Percentiles rank a stretch among this genome's conserved stretches.
Conservation (phyloP, 805 yeast species). For the Cephaloascus fragrans region DNA sequence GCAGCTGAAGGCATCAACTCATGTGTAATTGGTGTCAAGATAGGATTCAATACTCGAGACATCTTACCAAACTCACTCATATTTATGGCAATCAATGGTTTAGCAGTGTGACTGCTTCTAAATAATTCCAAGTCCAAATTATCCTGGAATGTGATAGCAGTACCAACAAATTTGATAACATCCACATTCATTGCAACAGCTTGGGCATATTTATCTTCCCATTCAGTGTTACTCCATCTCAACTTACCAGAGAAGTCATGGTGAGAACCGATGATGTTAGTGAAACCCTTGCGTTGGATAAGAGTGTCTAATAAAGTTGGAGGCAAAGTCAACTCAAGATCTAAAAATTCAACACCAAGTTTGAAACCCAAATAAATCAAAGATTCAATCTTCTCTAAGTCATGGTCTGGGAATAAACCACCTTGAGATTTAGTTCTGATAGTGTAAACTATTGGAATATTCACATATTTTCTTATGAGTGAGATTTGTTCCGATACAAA, state of each 20-base stretch:
- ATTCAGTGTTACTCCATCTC: conserved; percentile 61
- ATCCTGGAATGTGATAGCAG: conserved; percentile 54
- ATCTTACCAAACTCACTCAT: conserved; percentile 70
- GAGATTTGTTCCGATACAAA: conserved; percentile 73
- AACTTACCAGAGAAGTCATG: conserved; percentile 60
- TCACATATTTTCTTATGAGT: conserved; percentile 49
- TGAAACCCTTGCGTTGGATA: conserved; percentile 41
- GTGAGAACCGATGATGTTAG: conserved; percentile 74
- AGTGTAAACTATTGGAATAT: conserved; percentile 74
- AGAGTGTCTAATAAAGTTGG: conserved; percentile 41
- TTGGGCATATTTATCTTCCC: conserved; percentile 63
- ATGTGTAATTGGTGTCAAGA: conserved; percentile 82
- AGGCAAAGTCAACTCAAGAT: conserved; percentile 68
- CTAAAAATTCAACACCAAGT: conserved; percentile 73
- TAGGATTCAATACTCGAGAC: conserved; percentile 64
- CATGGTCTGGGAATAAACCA: conserved; percentile 64
- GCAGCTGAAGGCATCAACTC: conserved; percentile 55
- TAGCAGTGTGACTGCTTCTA: conserved; percentile 39
- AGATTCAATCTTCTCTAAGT: conserved; percentile 31
- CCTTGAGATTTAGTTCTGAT: conserved; percentile 75
- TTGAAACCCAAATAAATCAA: conserved; percentile 57
- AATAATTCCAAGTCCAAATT: conserved; percentile 66
- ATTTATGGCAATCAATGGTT: conserved; percentile 78
- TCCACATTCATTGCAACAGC: conserved; percentile 63
- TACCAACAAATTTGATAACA: conserved; percentile 75